Evolutionary conservation across 2,329 filamentous ascomycete genomes (phyloP), one percentile per base, ranked within the genome.

Genomic region (Botryotinia calthae): DNA sequence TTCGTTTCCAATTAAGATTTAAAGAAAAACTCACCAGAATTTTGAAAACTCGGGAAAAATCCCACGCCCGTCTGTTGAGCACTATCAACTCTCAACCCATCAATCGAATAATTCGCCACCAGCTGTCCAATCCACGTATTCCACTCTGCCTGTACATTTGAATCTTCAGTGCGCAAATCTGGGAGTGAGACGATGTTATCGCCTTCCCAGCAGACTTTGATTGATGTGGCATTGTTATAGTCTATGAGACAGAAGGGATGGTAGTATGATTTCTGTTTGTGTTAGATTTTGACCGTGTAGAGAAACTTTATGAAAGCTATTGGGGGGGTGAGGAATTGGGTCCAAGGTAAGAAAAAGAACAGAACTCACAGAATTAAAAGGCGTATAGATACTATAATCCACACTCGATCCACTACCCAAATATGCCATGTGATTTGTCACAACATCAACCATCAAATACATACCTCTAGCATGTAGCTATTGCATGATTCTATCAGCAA

Each of bases 1-100:
- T 44, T 14, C 42, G 2, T 44, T 44, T 16, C 4, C 14, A 37
- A n/a, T n/a, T n/a, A n/a, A n/a, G n/a, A n/a, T n/a, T n/a, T n/a
- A n/a, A n/a, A 62, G 42, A 54, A 72, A 28, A 6, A 72, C 75
- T 70, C 70, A 78, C 78, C 86, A 10, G 82, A 76, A 34, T 84
- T 81, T 66, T 80, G 75, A 76, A 90, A 91, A 0, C 78, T 80
- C 0, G 86, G 81, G 83, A 88, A 89, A 80, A 90, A 91, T 18
- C 83, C 83, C 74, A 80, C 82, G 46, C 84, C 79, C 48, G 86
- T 82, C 74, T 87, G 82, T 75, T 84, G 82, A 14, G 83, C 83
- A 61, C 84, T 85, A 77, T 87, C 86, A 42, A 87, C 80, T 67
- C 86, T 84, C n/a, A 87, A 77, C 2, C 85, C 86, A 77, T 87